phyloP scores from a whole-genome alignment of 169 alveolate genomes.

The Theileria equi region DNA sequence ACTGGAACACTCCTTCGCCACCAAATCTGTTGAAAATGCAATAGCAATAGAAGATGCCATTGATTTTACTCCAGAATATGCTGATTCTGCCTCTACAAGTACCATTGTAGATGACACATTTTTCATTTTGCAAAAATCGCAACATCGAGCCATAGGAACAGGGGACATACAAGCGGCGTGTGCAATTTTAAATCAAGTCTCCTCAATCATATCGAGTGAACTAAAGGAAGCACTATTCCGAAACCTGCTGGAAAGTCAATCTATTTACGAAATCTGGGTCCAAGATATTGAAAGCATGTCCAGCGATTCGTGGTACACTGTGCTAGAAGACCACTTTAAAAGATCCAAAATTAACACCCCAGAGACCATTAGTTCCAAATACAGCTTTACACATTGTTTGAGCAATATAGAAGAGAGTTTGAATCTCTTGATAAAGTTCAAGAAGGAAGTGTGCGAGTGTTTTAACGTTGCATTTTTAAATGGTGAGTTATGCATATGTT shows the following conservation, averaged over 20 bases:
- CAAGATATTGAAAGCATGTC: constrained; percentile 45
- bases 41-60: constrained; percentile 35
- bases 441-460: constrained; percentile 39
- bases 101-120: constrained; percentile 60
- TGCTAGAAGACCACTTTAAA: constrained; percentile 54
- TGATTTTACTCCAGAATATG: constrained; percentile 23
- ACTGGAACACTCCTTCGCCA: constrained; percentile 36
- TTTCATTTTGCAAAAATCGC: constrained; percentile 58
- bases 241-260: constrained; percentile 40
- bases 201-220: constrained; percentile 17
- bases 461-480: constrained; percentile 30
- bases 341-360: constrained; percentile 17
- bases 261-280: constrained; percentile 26
- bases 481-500: background rate
- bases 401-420: constrained; percentile 61
- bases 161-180: constrained; percentile 67
- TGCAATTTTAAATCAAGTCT: constrained; percentile 57
- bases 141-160: constrained; percentile 59
- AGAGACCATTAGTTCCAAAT: constrained; percentile 39
- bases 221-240: constrained; percentile 28
- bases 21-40: constrained; percentile 28
- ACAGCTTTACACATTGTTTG: constrained; percentile 54
- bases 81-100: constrained; percentile 29
- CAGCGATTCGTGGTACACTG: constrained; percentile 9
- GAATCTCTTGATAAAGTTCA: constrained; percentile 35